These are phyloP conservation scores for Aspergillus sclerotialis DNA, from an alignment of 2,329 filamentous ascomycete genomes.

Conservation along the genomic window DNA sequence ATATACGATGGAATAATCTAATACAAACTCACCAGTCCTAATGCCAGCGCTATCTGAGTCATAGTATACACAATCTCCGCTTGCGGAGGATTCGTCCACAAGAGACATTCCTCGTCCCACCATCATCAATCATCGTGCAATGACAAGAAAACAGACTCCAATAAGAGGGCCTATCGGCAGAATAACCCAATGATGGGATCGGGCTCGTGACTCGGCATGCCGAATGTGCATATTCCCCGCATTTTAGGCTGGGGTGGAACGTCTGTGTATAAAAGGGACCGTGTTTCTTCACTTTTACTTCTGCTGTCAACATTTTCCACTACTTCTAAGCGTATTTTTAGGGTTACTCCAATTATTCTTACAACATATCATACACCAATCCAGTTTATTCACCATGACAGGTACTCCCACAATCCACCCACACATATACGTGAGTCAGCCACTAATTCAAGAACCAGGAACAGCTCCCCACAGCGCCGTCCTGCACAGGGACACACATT, in stretches of 20 bases:
- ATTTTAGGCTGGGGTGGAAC: neutral
- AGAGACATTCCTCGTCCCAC: too few species aligned
- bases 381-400: too few species aligned
- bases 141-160: too few species aligned
- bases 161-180: slow-evolving; percentile 3
- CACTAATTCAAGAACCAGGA: neutral
- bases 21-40: too few species aligned
- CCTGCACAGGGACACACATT: slow-evolving; percentile 46
- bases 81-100: too few species aligned
- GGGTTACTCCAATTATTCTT: too few species aligned
- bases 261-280: neutral
- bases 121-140: too few species aligned
- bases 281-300: neutral
- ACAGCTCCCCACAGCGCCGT: slow-evolving; percentile 25
- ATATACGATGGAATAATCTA: too few species aligned
- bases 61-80: too few species aligned
- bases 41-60: too few species aligned
- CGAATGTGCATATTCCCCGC: neutral
- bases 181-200: neutral
- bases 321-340: too few species aligned
- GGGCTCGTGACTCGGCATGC: neutral
- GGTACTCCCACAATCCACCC: neutral
- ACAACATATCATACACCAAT: too few species aligned
- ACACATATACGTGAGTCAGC: neutral
- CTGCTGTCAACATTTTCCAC: neutral